These are phyloP conservation scores for Epichloe coenophiala DNA, from an alignment of 2,329 filamentous ascomycete genomes.

Conservation along the genomic window DNA sequence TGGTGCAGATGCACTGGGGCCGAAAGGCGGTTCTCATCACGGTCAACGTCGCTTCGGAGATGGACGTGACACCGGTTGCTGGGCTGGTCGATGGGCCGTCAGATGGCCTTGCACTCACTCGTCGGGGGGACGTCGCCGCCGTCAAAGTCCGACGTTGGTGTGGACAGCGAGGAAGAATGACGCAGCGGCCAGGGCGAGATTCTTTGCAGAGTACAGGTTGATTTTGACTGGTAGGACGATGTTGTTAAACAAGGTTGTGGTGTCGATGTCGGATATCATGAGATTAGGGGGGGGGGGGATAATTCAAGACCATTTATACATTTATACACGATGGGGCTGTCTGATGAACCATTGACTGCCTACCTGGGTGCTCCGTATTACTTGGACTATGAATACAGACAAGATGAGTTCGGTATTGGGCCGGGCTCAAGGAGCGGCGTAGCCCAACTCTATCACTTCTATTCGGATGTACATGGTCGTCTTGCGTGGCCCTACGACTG, in stretches of 20 bases:
- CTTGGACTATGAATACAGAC: too few species aligned
- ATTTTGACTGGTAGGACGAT: not conserved
- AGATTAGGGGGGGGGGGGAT: not conserved
- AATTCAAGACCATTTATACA: not conserved
- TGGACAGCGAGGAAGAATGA: conserved; percentile 16
- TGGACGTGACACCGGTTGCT: conserved; percentile 16
- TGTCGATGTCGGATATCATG: not conserved
- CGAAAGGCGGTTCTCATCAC: too few species aligned
- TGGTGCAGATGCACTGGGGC: too few species aligned
- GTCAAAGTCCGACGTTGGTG: conserved; percentile 21
- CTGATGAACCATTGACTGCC: not conserved
- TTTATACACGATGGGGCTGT: not conserved
- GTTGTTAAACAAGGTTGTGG: not conserved
- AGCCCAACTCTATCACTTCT: not conserved
- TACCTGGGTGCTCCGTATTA: too few species aligned
- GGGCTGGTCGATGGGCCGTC: conserved; percentile 17
- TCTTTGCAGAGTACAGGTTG: conserved; percentile 16
- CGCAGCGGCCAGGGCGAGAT: conserved; percentile 16
- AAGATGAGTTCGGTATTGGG: too few species aligned
- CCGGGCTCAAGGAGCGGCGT: not conserved
- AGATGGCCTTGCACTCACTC: conserved; percentile 22
- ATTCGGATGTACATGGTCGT: not conserved
- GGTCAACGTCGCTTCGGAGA: conserved; percentile 15
- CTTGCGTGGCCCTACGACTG: not conserved
- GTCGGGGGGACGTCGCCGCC: conserved; percentile 8